Evolutionary conservation across 208 protist species (phyloP).

Genomic region (Crithidia acanthocephali): DNA sequence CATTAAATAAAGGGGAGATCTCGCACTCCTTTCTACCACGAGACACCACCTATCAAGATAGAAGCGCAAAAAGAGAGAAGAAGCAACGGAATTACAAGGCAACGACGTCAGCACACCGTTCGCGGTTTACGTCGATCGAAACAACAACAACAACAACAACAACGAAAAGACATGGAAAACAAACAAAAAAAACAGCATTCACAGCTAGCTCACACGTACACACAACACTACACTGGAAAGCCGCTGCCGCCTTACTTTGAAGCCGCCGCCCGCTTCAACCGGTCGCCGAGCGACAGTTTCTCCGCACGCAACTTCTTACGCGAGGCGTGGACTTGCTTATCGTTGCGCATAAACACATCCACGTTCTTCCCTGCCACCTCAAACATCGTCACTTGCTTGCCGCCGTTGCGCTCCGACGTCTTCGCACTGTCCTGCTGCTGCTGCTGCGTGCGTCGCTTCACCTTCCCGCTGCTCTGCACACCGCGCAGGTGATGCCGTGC

Average conservation of each 20-base stretch:
- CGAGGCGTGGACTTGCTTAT: slow-evolving; percentile 76
- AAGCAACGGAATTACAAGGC: no score
- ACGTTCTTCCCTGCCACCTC: slow-evolving; percentile 58
- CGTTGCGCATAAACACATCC: slow-evolving; percentile 58
- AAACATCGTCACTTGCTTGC: slow-evolving; percentile 71
- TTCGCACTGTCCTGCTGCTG: slow-evolving; percentile 14
- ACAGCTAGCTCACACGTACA: no score
- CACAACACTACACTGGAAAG: background rate
- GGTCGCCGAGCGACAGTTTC: slow-evolving; percentile 79
- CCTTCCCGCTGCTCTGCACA: slow-evolving; percentile 81
- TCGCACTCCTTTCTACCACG: no score
- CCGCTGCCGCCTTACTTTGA: background rate
- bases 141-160: no score
- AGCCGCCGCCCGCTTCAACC: slow-evolving; percentile 46
- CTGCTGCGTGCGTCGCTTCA: slow-evolving; percentile 10
- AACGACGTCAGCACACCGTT: no score
- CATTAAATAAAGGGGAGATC: no score
- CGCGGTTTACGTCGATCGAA: no score
- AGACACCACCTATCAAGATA: no score
- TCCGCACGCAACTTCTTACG: slow-evolving; percentile 74
- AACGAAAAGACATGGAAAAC: no score
- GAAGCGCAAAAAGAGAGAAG: no score
- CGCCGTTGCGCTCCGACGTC: slow-evolving; percentile 15
- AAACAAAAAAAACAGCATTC: background rate
- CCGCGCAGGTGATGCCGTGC: slow-evolving; percentile 64